These are phyloP conservation scores for Ophiostoma himal-ulmi DNA, from an alignment of 2,329 filamentous ascomycete species.

Conservation along the genomic window DNA sequence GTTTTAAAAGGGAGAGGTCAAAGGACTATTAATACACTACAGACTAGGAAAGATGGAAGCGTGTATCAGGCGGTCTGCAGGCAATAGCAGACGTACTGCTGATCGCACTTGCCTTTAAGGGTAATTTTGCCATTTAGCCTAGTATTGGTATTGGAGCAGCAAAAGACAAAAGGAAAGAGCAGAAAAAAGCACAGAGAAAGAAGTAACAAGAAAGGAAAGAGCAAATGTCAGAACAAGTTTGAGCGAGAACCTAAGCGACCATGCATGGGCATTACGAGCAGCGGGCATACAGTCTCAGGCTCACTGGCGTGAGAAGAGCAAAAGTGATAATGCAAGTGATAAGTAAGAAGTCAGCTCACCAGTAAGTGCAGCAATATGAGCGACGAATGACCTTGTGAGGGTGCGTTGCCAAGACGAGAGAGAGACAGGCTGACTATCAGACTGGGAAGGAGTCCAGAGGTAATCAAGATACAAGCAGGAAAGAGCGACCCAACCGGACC, in stretches of 20 bases:
- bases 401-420: background rate
- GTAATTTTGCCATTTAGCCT: background rate
- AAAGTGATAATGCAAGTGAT: background rate
- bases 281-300: background rate
- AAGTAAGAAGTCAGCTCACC: background rate
- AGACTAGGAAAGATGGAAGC: background rate
- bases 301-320: background rate
- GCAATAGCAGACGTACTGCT: background rate
- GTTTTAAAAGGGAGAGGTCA: background rate
- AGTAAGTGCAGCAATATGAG: background rate
- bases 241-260: background rate
- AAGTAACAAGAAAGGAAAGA: too few species aligned
- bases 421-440: background rate
- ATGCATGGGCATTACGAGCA: background rate
- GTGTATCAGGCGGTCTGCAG: conserved; percentile 1
- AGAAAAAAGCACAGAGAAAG: too few species aligned
- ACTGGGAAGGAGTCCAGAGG: background rate
- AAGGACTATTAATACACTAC: background rate
- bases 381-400: conserved; percentile 4
- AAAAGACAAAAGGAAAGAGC: background rate
- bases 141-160: background rate
- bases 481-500: conserved; percentile 5
- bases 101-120: conserved; percentile 5
- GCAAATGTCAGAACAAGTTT: background rate
- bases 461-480: background rate